These are phyloP conservation scores for Flaveria linearis DNA, from an alignment of 129 eudicot genomes.

Conservation along the genomic window DNA sequence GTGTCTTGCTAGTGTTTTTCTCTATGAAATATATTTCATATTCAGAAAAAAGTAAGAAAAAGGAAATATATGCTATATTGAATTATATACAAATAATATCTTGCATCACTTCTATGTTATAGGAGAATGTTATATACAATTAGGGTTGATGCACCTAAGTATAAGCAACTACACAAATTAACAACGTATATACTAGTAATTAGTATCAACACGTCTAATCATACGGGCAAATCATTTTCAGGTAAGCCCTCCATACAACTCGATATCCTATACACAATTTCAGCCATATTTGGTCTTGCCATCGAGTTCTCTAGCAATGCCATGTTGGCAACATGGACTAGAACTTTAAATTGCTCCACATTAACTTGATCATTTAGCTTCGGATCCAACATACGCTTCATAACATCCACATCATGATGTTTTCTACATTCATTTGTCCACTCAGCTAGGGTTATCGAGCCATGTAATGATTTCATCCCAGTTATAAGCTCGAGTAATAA, in stretches of 20 bases:
- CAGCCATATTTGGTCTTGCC: constrained; percentile 71
- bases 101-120: constrained; percentile 15
- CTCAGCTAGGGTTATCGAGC: constrained; percentile 63
- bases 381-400: constrained; percentile 65
- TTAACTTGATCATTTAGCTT: constrained; percentile 53
- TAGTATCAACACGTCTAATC: constrained; percentile 4
- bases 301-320: constrained; percentile 59
- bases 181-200: constrained; percentile 13
- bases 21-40: too few relatives aligned
- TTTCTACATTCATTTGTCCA: constrained; percentile 63
- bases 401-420: constrained; percentile 48
- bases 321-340: constrained; percentile 55
- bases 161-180: constrained; percentile 10
- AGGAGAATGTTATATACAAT: constrained; percentile 27
- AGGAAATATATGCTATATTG: background rate
- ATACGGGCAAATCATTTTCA: constrained; percentile 51
- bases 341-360: constrained; percentile 50
- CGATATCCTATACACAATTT: constrained; percentile 50
- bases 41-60: background rate
- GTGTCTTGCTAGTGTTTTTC: too few relatives aligned
- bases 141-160: constrained; percentile 17
- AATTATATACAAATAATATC: background rate
- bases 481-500: constrained; percentile 67
- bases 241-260: constrained; percentile 42
- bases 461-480: constrained; percentile 64